Percentiles rank a stretch among this genome's conserved stretches.
Conservation (phyloP, 331 rosid genomes). For the Rosa hybrid region DNA sequence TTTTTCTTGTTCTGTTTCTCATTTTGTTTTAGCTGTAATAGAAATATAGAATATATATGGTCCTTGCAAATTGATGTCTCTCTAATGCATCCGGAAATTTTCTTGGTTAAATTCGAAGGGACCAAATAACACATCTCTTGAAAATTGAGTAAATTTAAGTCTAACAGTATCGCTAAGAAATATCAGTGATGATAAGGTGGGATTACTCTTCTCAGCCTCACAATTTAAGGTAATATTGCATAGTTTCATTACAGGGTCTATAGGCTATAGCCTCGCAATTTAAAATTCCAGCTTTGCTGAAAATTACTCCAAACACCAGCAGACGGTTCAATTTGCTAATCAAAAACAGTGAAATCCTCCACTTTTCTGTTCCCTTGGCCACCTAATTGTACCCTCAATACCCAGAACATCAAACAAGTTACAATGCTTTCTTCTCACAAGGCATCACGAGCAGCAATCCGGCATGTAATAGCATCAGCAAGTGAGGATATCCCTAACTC, state of each 20-base stretch:
- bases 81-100: not conserved
- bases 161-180: not conserved
- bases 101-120: not conserved
- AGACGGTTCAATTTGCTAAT: not conserved
- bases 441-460: slow-evolving; percentile 86
- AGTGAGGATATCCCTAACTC: slow-evolving; percentile 79
- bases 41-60: not conserved
- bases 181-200: not conserved
- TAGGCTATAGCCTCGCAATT: not conserved
- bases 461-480: slow-evolving; percentile 73
- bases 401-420: not conserved
- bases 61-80: not conserved
- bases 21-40: not conserved
- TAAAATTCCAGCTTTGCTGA: not conserved
- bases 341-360: not conserved
- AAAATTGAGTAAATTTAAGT: not conserved
- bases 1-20: not conserved
- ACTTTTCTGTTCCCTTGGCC: not conserved
- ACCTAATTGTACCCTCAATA: not conserved
- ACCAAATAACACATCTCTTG: not conserved
- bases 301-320: not conserved
- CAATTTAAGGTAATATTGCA: not conserved
- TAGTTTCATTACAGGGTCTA: not conserved
- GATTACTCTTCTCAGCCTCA: not conserved
- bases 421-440: slow-evolving; percentile 50